These are phyloP conservation scores for Aspergillus egyptiacus DNA, from an alignment of 495 filamentous ascomycete genomes.

Conservation along the genomic window DNA sequence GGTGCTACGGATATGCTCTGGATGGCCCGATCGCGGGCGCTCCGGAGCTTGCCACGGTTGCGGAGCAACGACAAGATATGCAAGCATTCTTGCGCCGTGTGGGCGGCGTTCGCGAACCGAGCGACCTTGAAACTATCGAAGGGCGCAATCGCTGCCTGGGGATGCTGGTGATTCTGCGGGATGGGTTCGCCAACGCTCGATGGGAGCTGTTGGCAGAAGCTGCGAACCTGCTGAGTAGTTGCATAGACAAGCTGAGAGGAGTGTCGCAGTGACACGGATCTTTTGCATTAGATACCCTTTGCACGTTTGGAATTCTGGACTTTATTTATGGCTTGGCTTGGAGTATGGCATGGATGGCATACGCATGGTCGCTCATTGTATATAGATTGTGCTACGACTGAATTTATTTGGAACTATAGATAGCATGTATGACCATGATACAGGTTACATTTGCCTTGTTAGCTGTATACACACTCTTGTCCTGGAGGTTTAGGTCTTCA, in stretches of 20 bases:
- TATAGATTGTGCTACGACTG: conserved; percentile 1
- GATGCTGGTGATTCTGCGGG: conserved; percentile 72
- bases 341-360: not conserved
- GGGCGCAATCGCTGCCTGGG: conserved; percentile 81
- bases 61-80: conserved; percentile 74
- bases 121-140: conserved; percentile 68
- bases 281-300: not conserved
- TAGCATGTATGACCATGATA: too few species aligned
- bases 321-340: conserved; percentile 7
- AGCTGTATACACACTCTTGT: too few species aligned
- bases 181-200: conserved; percentile 72
- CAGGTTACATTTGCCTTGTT: too few species aligned
- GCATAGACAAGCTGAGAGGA: conserved; percentile 54
- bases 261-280: not conserved
- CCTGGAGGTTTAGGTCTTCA: too few species aligned
- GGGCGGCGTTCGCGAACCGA: conserved; percentile 69
- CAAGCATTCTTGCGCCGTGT: conserved; percentile 66
- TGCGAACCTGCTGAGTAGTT: conserved; percentile 70
- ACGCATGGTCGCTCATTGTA: too few species aligned
- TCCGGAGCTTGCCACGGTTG: conserved; percentile 48
- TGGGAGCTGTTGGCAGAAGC: conserved; percentile 94
- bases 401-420: too few species aligned
- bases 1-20: conserved; percentile 90
- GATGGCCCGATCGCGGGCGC: conserved; percentile 63
- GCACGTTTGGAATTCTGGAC: conserved; percentile 4